Percentiles rank a stretch among this genome's conserved stretches.
phyloP scores from a whole-genome alignment of 2,329 filamentous ascomycete species.

The Pyrenophora teres region DNA sequence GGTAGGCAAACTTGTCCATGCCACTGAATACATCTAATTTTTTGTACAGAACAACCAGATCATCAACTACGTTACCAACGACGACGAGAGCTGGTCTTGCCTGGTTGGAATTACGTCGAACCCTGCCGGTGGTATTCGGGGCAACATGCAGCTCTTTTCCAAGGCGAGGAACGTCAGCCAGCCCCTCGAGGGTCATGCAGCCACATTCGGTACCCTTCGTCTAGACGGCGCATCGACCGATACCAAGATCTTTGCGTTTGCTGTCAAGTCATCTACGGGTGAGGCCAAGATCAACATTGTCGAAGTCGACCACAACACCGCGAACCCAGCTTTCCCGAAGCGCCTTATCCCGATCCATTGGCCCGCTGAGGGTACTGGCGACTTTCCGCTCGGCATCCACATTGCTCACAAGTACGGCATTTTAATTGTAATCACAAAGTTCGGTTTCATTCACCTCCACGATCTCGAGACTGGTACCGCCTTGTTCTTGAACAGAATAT shows the following conservation, averaged over 20 bases:
- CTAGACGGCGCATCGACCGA: slow-evolving; percentile 87
- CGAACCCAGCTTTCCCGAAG: slow-evolving; percentile 89
- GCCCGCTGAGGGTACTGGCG: slow-evolving; percentile 90
- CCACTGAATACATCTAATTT: slow-evolving; percentile 15
- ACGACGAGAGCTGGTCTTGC: slow-evolving; percentile 97
- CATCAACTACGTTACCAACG: slow-evolving; percentile 98
- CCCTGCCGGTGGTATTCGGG: slow-evolving; percentile 89
- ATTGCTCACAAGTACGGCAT: slow-evolving; percentile 96
- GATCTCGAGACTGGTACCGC: slow-evolving; percentile 93
- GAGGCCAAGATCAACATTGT: slow-evolving; percentile 93
- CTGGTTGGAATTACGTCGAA: slow-evolving; percentile 95
- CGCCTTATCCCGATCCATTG: slow-evolving; percentile 98
- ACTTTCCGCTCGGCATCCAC: slow-evolving; percentile 98
- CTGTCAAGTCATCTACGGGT: slow-evolving; percentile 83
- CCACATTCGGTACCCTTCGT: slow-evolving; percentile 86
- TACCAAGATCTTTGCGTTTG: slow-evolving; percentile 96
- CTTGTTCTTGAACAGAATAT: slow-evolving; percentile 99
- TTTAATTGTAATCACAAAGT: slow-evolving; percentile 97
- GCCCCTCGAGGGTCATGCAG: slow-evolving; percentile 95
- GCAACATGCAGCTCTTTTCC: slow-evolving; percentile 96
- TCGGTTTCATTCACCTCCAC: slow-evolving; percentile 98
- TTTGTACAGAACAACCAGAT: slow-evolving; percentile 83
- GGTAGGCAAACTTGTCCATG: slow-evolving; percentile 58
- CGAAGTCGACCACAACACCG: slow-evolving; percentile 90
- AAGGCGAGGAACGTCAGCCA: slow-evolving; percentile 96